Evolutionary conservation across 1,139 yeast species (phyloP).

Genomic region (Zygotorulaspora mrakii): DNA sequence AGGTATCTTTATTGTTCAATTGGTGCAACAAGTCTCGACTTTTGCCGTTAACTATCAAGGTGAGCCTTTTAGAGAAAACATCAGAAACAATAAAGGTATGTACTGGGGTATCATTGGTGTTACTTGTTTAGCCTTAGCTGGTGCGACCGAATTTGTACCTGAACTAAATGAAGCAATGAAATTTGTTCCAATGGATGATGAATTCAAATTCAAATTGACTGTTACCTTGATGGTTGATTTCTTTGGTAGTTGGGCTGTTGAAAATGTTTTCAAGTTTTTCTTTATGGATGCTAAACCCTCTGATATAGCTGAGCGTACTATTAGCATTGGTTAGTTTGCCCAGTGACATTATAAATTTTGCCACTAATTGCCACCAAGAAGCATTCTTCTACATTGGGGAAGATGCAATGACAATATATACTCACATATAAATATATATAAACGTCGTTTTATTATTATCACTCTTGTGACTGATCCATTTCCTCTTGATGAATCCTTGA

Average conservation of each 20-base stretch:
- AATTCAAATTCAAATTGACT: slow-evolving; percentile 79
- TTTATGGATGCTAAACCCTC: slow-evolving; percentile 91
- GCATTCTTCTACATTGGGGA: too few species aligned
- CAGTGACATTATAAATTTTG: background rate
- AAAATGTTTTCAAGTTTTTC: slow-evolving; percentile 69
- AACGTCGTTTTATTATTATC: background rate
- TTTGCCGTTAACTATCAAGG: slow-evolving; percentile 98
- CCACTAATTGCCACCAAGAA: slow-evolving; percentile 3
- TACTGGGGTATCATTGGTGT: slow-evolving; percentile 92
- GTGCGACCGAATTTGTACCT: slow-evolving; percentile 92
- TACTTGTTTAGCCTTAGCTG: slow-evolving; percentile 80
- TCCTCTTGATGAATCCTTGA: slow-evolving; percentile 9
- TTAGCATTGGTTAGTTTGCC: slow-evolving; percentile 18
- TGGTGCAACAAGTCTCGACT: slow-evolving; percentile 95
- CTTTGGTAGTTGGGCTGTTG: slow-evolving; percentile 75
- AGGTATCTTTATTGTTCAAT: slow-evolving; percentile 88
- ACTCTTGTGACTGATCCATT: slow-evolving; percentile 1
- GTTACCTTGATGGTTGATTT: slow-evolving; percentile 70
- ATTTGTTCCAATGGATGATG: slow-evolving; percentile 76
- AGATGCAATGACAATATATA: background rate
- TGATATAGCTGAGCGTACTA: slow-evolving; percentile 61
- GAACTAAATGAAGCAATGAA: slow-evolving; percentile 89
- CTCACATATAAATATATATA: background rate
- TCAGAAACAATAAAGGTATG: slow-evolving; percentile 92
- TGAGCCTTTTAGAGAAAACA: slow-evolving; percentile 90